A percentile compares a stretch with the other conserved stretches of the same genome.
Evolutionary conservation across 148 eudicot species (phyloP).

Genomic region (Mesembryanthemum crystallinum): DNA sequence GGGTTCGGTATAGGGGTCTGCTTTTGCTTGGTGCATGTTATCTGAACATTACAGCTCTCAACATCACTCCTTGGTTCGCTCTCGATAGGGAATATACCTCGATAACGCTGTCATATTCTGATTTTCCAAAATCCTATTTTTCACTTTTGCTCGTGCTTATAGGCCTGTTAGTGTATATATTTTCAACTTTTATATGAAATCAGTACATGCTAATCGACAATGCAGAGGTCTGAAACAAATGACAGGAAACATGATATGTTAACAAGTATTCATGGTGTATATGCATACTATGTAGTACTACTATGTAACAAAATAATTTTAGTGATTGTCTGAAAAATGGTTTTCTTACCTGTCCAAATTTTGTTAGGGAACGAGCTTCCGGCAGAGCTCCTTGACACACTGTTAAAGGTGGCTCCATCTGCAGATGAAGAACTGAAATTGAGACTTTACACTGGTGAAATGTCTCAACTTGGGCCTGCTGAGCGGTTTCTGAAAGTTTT

Average conservation of each 20-base stretch:
- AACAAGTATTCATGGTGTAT: not conserved
- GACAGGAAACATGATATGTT: not conserved
- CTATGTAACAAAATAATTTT: not conserved
- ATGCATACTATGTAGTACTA: not conserved
- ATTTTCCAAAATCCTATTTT: too few species aligned
- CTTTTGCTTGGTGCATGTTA: not conserved
- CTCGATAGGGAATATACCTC: not conserved
- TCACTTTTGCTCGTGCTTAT: too few species aligned
- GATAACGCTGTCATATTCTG: not conserved
- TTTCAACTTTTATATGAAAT: not conserved
- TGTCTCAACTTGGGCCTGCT: conserved; percentile 71
- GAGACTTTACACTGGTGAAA: conserved; percentile 52
- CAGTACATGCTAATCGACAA: not conserved
- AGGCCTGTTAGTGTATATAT: too few species aligned
- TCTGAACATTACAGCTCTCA: not conserved
- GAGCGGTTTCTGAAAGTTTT: conserved; percentile 72
- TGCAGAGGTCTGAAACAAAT: not conserved
- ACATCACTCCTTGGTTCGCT: not conserved
- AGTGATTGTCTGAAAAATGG: not conserved
- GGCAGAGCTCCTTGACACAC: conserved; percentile 62
- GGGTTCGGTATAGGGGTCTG: not conserved
- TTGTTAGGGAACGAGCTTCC: conserved; percentile 57
- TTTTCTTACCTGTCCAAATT: conserved; percentile 3
- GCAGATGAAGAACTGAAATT: conserved; percentile 70
- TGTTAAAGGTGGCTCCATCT: conserved; percentile 81